Conservation (phyloP, 768 basidiomycete genomes). For the Lactifluus pinguis region DNA sequence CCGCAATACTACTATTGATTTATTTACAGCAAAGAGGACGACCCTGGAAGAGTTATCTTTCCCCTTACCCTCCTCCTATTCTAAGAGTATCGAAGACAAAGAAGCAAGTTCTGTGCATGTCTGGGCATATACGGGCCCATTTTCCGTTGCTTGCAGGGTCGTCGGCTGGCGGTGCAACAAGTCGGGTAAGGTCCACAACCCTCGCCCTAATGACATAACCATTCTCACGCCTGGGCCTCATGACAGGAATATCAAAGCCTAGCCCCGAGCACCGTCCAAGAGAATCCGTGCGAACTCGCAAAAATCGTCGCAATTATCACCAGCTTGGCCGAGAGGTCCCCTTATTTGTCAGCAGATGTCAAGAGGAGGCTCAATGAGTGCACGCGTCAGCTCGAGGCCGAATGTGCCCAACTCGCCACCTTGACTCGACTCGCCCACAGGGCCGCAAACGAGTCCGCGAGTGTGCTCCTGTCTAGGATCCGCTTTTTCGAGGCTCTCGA, state of each 20-base stretch:
- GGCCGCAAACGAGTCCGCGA: background rate
- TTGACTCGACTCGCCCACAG: background rate
- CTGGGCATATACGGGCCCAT: background rate
- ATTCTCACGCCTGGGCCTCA: background rate
- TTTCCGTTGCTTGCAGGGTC: background rate
- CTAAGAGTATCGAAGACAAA: background rate
- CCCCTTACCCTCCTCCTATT: background rate
- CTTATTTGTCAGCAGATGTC: background rate
- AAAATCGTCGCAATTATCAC: background rate
- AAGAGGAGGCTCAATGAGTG: background rate
- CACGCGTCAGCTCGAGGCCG: constrained; percentile 2
- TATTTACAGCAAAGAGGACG: background rate
- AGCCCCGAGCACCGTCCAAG: background rate
- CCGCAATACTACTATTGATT: background rate
- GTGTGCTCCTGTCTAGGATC: constrained; percentile 6
- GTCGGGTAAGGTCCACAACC: background rate
- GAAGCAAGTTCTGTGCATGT: background rate
- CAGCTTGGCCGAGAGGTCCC: background rate
- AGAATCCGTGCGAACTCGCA: background rate
- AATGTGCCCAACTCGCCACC: background rate
- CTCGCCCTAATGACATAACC: background rate
- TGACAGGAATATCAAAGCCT: background rate
- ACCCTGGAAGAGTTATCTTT: background rate
- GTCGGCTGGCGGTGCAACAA: background rate
- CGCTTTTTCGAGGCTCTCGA: background rate